Evolutionary conservation across 257 asterid species (phyloP), one percentile per base, ranked within the genome.

Genomic region (Solanum neorickii): DNA sequence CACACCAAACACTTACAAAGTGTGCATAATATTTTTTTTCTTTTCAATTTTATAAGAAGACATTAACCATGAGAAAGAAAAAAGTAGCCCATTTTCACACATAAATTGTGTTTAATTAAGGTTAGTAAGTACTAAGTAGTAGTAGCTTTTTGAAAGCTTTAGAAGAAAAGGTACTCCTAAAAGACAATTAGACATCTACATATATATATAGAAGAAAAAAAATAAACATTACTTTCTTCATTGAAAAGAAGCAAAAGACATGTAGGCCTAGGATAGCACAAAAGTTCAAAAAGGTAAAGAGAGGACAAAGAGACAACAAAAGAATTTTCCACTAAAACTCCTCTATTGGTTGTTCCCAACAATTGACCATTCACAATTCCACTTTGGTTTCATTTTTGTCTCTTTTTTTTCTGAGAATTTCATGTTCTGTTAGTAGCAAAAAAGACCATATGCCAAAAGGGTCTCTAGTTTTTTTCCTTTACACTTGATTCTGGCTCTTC

Each of bases 341-440:
- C 84, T 78, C 84, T 78, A 86, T 77, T 87, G 85, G 85, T 20
- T 80, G 42, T 78, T 12, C 66, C 84, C 66, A 78, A 78, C 66
- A 78, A 78, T 46, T 44, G 62, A 78, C 84, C 84, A 47, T 80
- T 47, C 85, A 80, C 85, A 80, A 29, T 80, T 80, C 85, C 85
- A 80, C 87, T 85, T 65, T 25, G 65, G 65, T 82, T 85, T 69
- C 87, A 15, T 31, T 74, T n/a, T 69, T 74, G 60, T 85, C 83
- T 31, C 86, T 65, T 46, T 33, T 8, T 8, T 35, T 23, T 13
- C 86, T 9, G 25, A 77, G 84, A 86, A 59, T 78, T 82, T 82
- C 72, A 65, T 84, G 41, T 68, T 78, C 72, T 87, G 94, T 92
- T 91, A 91, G 94, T 91, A 89, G 82, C 91, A 93, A 91, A 92